Evolutionary conservation across 768 basidiomycete genomes (phyloP).

Genomic region (Macrolepiota albuminosa): DNA sequence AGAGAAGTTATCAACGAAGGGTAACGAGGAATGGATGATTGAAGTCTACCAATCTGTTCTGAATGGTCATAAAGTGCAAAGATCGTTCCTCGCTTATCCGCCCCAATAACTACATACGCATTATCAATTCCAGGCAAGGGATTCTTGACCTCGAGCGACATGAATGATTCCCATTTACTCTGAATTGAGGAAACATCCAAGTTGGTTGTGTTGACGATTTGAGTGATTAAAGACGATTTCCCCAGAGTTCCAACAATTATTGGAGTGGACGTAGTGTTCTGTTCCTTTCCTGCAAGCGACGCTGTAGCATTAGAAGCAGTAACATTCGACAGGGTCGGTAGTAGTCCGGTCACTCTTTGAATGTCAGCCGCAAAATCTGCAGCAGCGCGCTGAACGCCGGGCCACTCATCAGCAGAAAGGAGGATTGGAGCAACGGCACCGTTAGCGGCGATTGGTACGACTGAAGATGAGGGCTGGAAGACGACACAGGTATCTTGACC

Average conservation of each 20-base stretch:
- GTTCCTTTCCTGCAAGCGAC: constrained; percentile 17
- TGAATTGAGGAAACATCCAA: constrained; percentile 52
- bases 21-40: not conserved
- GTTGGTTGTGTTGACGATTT: constrained; percentile 45
- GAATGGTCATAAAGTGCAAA: constrained; percentile 64
- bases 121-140: constrained; percentile 52
- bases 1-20: not conserved
- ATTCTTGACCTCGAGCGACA: constrained; percentile 45
- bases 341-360: constrained; percentile 49
- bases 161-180: constrained; percentile 65
- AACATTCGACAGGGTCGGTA: constrained; percentile 46
- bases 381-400: constrained; percentile 59
- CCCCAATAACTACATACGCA: constrained; percentile 64
- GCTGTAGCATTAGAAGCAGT: constrained; percentile 38
- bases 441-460: constrained; percentile 41
- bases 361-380: constrained; percentile 59
- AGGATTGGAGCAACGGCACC: constrained; percentile 45
- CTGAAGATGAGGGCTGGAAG: constrained; percentile 32
- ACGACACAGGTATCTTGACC: constrained; percentile 46
- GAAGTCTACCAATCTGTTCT: constrained; percentile 53
- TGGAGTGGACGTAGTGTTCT: constrained; percentile 23
- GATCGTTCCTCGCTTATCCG: constrained; percentile 66
- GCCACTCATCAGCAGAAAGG: constrained; percentile 54
- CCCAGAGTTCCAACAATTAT: constrained; percentile 67
- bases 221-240: constrained; percentile 47